These are phyloP conservation scores for Xylariaceae sp. DNA, from an alignment of 2,329 filamentous ascomycete species.

Conservation along the genomic window DNA sequence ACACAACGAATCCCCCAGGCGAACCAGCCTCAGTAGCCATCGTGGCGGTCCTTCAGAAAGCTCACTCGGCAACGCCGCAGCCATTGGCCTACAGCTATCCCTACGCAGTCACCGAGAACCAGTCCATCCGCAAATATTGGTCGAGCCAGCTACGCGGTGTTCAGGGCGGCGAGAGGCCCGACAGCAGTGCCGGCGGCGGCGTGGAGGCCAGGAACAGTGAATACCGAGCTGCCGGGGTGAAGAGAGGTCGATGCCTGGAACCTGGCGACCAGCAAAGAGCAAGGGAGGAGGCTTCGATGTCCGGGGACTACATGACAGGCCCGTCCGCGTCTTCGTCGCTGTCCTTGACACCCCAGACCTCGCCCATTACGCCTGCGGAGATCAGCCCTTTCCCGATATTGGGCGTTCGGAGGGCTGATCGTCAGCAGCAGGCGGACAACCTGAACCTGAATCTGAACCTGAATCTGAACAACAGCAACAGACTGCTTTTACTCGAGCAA, in stretches of 20 bases:
- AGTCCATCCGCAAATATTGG: conserved; percentile 22
- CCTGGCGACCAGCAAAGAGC: conserved; percentile 44
- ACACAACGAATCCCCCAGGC: not conserved
- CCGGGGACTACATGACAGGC: conserved; percentile 49
- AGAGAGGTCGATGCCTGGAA: conserved; percentile 52
- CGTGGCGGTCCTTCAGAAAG: conserved; percentile 34
- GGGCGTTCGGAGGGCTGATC: conserved; percentile 30
- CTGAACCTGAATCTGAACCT: no score
- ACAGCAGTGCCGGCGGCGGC: conserved; percentile 24
- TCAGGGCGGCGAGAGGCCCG: conserved; percentile 27
- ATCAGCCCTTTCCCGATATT: conserved; percentile 25
- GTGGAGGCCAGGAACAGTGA: conserved; percentile 28
- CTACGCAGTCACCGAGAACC: conserved; percentile 28
- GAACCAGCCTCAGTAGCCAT: conserved; percentile 1
- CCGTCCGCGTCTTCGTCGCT: conserved; percentile 36
- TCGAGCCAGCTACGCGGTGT: conserved; percentile 22
- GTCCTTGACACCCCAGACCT: conserved; percentile 40
- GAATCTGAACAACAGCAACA: conserved; percentile 3
- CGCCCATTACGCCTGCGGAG: conserved; percentile 40
- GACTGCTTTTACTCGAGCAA: conserved; percentile 22
- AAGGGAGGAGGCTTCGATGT: conserved; percentile 60
- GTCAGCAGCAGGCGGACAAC: conserved; percentile 16
- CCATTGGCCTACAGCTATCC: conserved; percentile 25
- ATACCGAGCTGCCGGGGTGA: conserved; percentile 24
- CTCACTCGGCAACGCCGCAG: conserved; percentile 31